Percentiles rank a stretch among this genome's conserved stretches.
Evolutionary conservation across 495 filamentous ascomycete genomes (phyloP).

Genomic region (Glonium stellatum): DNA sequence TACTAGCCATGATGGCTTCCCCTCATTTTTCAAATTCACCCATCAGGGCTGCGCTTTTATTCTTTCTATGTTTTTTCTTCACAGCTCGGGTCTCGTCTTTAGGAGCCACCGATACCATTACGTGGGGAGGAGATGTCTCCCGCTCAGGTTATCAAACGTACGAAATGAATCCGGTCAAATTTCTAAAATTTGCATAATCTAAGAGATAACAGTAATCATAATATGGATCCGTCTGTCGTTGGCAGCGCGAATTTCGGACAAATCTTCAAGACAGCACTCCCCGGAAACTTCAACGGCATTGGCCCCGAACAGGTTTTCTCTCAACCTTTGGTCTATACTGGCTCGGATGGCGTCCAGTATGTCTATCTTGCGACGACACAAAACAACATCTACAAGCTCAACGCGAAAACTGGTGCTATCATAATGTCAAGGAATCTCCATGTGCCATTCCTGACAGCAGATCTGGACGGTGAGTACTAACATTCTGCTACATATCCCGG

Average conservation of each 20-base stretch:
- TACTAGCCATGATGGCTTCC: background rate
- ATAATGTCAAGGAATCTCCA: constrained; percentile 37
- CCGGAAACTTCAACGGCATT: constrained; percentile 35
- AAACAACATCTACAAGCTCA: constrained; percentile 44
- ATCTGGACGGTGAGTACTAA: constrained; percentile 27
- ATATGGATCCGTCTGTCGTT: constrained; percentile 43
- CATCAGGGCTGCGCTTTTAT: background rate
- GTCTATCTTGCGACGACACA: constrained; percentile 43
- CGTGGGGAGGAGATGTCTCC: constrained; percentile 21
- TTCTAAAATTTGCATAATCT: background rate
- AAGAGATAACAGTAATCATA: constrained; percentile 37
- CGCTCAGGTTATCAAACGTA: constrained; percentile 21
- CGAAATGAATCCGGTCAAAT: background rate
- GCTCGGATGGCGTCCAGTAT: constrained; percentile 34
- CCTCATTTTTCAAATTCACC: background rate
- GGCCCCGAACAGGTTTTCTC: constrained; percentile 40
- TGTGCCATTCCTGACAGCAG: constrained; percentile 41
- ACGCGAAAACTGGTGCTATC: constrained; percentile 43
- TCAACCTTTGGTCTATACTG: constrained; percentile 44
- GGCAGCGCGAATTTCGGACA: constrained; percentile 39
- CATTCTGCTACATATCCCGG: too few relatives aligned
- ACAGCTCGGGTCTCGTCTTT: background rate
- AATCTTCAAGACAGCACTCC: constrained; percentile 38
- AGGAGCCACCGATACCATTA: constrained; percentile 18
- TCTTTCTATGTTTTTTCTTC: background rate